Conservation (phyloP, 331 rosid species). For the Malus hybrid region DNA sequence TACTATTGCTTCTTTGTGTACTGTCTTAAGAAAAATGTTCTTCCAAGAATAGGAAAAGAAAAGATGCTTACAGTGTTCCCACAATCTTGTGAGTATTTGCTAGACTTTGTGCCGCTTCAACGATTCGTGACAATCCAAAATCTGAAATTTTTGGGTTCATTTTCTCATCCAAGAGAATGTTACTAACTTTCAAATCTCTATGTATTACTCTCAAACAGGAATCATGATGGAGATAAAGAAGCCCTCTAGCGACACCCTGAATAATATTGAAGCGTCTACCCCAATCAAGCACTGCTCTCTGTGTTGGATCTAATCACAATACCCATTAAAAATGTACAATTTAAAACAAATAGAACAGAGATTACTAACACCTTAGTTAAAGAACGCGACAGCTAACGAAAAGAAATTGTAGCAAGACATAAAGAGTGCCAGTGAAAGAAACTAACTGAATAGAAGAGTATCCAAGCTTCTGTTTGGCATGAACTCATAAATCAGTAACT, state of each 20-base stretch:
- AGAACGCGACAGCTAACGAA: not conserved
- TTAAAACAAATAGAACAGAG: not conserved
- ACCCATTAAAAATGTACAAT: not conserved
- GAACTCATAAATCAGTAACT: conserved; percentile 61
- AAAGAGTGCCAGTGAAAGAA: not conserved
- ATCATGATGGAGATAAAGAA: conserved; percentile 33
- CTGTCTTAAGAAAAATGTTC: not conserved
- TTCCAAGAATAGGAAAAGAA: not conserved
- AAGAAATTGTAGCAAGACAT: not conserved
- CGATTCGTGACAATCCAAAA: conserved; percentile 36
- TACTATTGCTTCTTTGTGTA: not conserved
- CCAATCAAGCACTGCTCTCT: not conserved
- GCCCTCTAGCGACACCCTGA: conserved; percentile 58
- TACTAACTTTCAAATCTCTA: conserved; percentile 37
- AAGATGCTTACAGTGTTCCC: conserved; percentile 29
- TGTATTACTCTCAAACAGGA: conserved; percentile 15
- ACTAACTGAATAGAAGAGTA: conserved; percentile 11
- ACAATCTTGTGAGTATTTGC: conserved; percentile 26
- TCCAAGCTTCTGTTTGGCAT: conserved; percentile 22
- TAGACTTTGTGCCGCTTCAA: conserved; percentile 10
- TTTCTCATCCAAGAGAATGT: conserved; percentile 28
- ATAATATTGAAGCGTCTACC: conserved; percentile 11
- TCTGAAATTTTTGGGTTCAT: conserved; percentile 44
- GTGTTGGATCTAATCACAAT: not conserved
- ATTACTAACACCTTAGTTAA: not conserved